Base-by-base conservation (phyloP, 331 rosid genomes). In the Prunus yedoensis region DNA sequence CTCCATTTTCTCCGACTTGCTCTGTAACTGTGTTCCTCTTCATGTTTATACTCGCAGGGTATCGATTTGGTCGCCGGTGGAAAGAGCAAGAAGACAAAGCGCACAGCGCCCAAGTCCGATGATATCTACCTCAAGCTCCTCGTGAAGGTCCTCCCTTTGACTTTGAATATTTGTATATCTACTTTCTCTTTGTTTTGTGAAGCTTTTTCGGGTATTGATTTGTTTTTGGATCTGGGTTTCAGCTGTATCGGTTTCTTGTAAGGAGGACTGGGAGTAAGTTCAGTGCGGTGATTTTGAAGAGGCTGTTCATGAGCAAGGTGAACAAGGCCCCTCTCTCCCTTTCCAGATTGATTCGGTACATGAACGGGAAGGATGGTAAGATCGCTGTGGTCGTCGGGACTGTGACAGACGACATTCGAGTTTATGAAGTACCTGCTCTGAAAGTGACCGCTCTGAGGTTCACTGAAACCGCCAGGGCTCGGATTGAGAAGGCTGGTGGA, bases 41-140 rank as follows among this genome's bases (percentile, higher is more conserved):
- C 38, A 16, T 11, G 20, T 11, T 1, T 66, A 5, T 23, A 18
- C 6, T 74, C 62, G 68, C 89, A 90, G 96, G 96, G 96, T 18
- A 90, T 90, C 74, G 96, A 90, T 83, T 82, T 90, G 85, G 87
- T 88, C 71, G 96, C 96, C 56, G 96, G 96, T 68, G 96, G 96
- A 61, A 86, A 90, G 91, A 81, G 85, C 79, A 90, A 90, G 88
- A 90, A 88, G 83, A 74, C 92, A 12, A 86, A 81, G 80, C 75
- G 96, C 21, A 90, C 87, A 1, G 83, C 88, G 10, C 94, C 94
- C 3, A 89, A 83, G 81, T 89, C 94, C 23, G 45, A 80, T 46
- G 94, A 89, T 78, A 90, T 90, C 54, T 90, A 90, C 82, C 88
- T 86, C 73, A 88, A 88, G 72, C 93, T 90, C 47, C 87, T 87